phyloP scores from a whole-genome alignment of 2,329 filamentous ascomycete species.

The Alternaria consortialis region DNA sequence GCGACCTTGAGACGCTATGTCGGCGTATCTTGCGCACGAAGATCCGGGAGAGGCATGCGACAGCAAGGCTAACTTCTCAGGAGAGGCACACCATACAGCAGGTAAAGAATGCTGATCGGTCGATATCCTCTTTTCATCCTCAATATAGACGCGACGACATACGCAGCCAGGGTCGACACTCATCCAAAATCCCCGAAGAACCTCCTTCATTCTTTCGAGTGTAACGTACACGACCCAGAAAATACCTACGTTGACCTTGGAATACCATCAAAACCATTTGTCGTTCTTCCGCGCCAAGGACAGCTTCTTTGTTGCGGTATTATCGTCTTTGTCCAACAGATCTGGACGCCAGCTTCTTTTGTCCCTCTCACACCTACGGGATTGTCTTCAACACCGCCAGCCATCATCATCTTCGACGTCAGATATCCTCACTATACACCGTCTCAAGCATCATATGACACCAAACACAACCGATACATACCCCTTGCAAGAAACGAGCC shows the following conservation, averaged over 20 bases:
- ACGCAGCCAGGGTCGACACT: no score
- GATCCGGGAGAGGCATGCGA: no score
- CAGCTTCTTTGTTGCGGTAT: not conserved
- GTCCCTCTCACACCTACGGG: no score
- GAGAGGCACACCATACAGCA: no score
- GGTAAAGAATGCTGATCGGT: no score
- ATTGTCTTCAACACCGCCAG: not conserved
- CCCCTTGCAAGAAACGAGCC: not conserved
- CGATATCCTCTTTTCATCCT: no score
- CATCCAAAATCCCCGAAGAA: no score
- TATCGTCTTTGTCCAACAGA: not conserved
- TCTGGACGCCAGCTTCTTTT: not conserved
- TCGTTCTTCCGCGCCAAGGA: not conserved
- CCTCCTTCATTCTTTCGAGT: no score
- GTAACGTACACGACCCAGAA: not conserved
- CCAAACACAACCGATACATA: not conserved
- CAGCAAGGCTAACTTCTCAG: no score
- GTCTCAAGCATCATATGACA: not conserved
- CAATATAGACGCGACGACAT: no score
- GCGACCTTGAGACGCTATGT: not conserved
- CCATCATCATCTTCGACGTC: rapidly evolving
- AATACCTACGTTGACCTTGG: not conserved
- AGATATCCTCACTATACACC: not conserved
- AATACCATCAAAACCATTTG: not conserved
- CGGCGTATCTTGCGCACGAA: no score